Evolutionary conservation across 306 rosid genomes (phyloP), one percentile per base, ranked within the genome.

Genomic region (Malus fusca): DNA sequence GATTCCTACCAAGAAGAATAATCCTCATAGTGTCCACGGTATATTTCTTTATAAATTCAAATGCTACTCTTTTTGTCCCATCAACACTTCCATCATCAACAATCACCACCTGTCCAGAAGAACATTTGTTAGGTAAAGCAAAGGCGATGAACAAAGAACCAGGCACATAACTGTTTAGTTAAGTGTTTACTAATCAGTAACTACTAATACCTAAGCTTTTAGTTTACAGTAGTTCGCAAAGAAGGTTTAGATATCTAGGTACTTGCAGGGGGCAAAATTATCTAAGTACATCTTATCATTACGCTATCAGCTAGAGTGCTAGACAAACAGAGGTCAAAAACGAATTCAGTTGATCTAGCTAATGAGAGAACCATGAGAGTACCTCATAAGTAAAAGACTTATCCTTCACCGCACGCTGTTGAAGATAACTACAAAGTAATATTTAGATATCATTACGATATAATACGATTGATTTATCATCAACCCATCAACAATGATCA

Each of bases 31-130:
- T 91, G 74, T 91, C 97, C 33, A 90, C 91, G 28, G 89, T 81
- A 77, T 88, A 90, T 81, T 88, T 94, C 89, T 75, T 91, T 40
- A 92, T 93, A 74, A 86, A 94, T 69, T 91, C 96, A 80, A 86
- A 90, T 70, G 96, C 97, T 76, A 90, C 96, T 81, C 88, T 85
- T 84, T 88, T 94, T 55, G 98, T 94, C 76, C 90, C 95, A 86
- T 94, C 97, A 64, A 77, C 72, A 84, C 98, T 94, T 77, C 98
- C 98, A 77, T 94, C 98, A 79, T 94, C 98, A 81, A 94, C 75
- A 82, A 94, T 86, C 63, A 92, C 52, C 82, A 94, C 93, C 98
- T 94, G 88, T 63, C 66, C 84, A 74, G 78, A 66, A 76, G 53
- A 75, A 60, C 72, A 85, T 71, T 70, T 53, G 53, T 52, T 77